phyloP scores from a whole-genome alignment of 495 filamentous ascomycete species.

The Hypomontagnella submonticulosa region DNA sequence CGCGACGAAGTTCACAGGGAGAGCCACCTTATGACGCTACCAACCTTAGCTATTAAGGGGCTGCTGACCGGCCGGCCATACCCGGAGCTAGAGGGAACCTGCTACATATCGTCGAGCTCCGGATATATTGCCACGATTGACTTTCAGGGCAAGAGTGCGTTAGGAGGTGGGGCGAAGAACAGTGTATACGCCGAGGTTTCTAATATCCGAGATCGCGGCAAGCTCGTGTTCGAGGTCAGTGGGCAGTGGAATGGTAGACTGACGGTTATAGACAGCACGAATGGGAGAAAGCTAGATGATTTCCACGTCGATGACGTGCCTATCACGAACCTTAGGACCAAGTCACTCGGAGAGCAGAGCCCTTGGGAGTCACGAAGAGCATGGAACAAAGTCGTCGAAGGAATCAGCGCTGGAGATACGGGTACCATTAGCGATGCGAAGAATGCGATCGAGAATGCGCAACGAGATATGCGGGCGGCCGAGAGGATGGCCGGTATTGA shows the following conservation, averaged over 20 bases:
- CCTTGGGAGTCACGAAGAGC: conserved; percentile 5
- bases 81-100: background rate
- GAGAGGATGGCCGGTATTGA: conserved; percentile 65
- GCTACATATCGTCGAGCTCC: conserved; percentile 13
- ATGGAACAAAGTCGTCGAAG: background rate
- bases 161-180: conserved; percentile 6
- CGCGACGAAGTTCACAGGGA: background rate
- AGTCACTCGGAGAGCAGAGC: background rate
- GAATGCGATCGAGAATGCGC: conserved; percentile 53
- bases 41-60: conserved; percentile 8
- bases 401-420: conserved; percentile 49
- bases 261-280: no score
- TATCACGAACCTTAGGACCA: no score
- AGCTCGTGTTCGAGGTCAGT: no score
- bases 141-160: conserved; percentile 35
- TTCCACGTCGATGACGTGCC: no score
- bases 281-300: no score
- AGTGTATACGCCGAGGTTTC: background rate
- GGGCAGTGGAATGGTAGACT: no score
- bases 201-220: no score
- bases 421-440: conserved; percentile 49
- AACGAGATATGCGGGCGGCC: conserved; percentile 69
- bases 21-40: conserved; percentile 1
- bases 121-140: conserved; percentile 6
- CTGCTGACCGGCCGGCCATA: background rate